A percentile compares a stretch with the other conserved stretches of the same genome.
Conservation (phyloP, 2,329 filamentous ascomycete genomes). For the Colletotrichum sp. region DNA sequence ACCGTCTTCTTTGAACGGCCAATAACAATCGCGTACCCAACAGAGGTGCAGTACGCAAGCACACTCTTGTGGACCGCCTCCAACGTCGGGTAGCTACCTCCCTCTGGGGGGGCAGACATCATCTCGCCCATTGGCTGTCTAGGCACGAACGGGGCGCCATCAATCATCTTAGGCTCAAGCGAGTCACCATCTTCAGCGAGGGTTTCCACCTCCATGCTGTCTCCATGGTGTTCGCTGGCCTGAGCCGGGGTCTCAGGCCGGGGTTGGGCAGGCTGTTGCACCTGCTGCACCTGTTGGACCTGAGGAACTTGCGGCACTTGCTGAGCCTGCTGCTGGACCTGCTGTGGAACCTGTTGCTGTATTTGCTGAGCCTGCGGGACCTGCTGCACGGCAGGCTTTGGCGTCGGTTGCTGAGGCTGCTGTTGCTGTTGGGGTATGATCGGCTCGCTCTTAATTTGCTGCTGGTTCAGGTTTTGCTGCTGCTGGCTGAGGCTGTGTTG, state of each 20-base stretch:
- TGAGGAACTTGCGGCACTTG: slow-evolving; percentile 24
- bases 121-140: slow-evolving; percentile 60
- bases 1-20: slow-evolving; percentile 72
- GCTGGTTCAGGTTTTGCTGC: slow-evolving; percentile 29
- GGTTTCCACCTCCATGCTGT: slow-evolving; percentile 59
- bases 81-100: slow-evolving; percentile 67
- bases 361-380: slow-evolving; percentile 22
- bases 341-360: slow-evolving; percentile 24
- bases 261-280: slow-evolving; percentile 40
- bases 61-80: slow-evolving; percentile 70
- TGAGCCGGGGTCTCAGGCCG: slow-evolving; percentile 30
- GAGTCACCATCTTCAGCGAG: slow-evolving; percentile 51
- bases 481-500: slow-evolving; percentile 33
- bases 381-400: slow-evolving; percentile 21
- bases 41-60: slow-evolving; percentile 68
- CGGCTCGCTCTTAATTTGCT: slow-evolving; percentile 28
- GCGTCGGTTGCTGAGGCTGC: slow-evolving; percentile 4
- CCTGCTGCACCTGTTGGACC: slow-evolving; percentile 27
- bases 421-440: slow-evolving; percentile 12
- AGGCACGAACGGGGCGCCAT: slow-evolving; percentile 55
- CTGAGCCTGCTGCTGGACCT: slow-evolving; percentile 34
- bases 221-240: slow-evolving; percentile 45
- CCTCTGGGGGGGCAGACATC: slow-evolving; percentile 69
- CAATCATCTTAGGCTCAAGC: slow-evolving; percentile 52
- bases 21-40: slow-evolving; percentile 72